Evolutionary conservation across 2,329 filamentous ascomycete genomes (phyloP).

Genomic region (Myrmaecium sp.): DNA sequence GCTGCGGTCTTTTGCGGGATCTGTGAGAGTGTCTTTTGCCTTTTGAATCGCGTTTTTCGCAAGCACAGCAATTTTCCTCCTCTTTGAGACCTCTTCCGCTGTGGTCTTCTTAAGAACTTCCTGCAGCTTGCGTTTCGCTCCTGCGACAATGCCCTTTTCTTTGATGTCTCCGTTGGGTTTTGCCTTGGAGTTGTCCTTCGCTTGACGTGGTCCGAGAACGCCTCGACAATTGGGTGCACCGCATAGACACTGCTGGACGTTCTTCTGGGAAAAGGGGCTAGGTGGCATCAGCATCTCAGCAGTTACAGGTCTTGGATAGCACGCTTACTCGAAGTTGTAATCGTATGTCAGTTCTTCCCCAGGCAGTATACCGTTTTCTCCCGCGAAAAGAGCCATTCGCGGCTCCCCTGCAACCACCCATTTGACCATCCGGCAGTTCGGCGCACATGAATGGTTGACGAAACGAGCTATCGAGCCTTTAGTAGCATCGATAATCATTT

Average conservation of each 20-base stretch:
- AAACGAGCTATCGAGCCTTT: slow-evolving; percentile 92
- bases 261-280: slow-evolving; percentile 24
- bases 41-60: slow-evolving; percentile 10
- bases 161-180: slow-evolving; percentile 13
- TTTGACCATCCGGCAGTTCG: slow-evolving; percentile 96
- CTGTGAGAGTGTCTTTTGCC: slow-evolving; percentile 10
- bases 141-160: no score
- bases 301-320: not conserved
- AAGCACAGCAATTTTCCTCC: slow-evolving; percentile 11
- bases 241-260: slow-evolving; percentile 47
- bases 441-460: slow-evolving; percentile 92
- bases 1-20: slow-evolving; percentile 8
- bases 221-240: slow-evolving; percentile 44
- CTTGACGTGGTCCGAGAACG: slow-evolving; percentile 39
- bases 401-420: slow-evolving; percentile 91
- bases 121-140: slow-evolving; percentile 19
- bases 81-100: slow-evolving; percentile 13
- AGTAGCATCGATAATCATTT: slow-evolving; percentile 96
- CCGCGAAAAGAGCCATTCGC: slow-evolving; percentile 91
- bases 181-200: slow-evolving; percentile 28
- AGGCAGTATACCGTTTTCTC: slow-evolving; percentile 75
- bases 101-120: slow-evolving; percentile 14
- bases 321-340: slow-evolving; percentile 54
- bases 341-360: slow-evolving; percentile 96
- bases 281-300: not conserved